A percentile compares a stretch with the other conserved stretches of the same genome.
phyloP scores from a whole-genome alignment of 257 asterid genomes.

The Jaltomata sinuosa region DNA sequence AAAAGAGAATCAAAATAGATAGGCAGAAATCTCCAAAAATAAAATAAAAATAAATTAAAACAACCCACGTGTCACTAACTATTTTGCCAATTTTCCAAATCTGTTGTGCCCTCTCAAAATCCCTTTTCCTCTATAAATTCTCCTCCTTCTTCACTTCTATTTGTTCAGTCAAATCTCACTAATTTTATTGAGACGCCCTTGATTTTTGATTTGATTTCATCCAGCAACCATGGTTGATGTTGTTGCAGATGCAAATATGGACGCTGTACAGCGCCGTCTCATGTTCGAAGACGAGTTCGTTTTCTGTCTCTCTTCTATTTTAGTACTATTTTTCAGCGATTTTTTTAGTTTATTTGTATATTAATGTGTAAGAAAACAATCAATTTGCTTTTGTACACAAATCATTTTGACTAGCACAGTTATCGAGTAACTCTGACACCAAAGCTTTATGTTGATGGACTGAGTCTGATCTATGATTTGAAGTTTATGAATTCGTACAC shows the following conservation, averaged over 20 bases:
- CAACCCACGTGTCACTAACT: neutral
- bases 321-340: too few species aligned
- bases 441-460: too few species aligned
- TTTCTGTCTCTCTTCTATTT: neutral
- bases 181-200: neutral
- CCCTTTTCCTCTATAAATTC: neutral
- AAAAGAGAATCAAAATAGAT: too few species aligned
- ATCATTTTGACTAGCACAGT: neutral
- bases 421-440: too few species aligned
- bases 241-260: constrained; percentile 65
- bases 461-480: neutral
- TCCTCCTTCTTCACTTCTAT: neutral
- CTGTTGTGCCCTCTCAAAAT: too few species aligned
- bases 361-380: neutral
- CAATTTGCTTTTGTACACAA: neutral
- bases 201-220: neutral
- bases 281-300: constrained; percentile 95
- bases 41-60: neutral
- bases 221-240: constrained; percentile 51
- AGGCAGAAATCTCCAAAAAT: too few species aligned
- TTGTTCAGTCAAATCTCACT: neutral
- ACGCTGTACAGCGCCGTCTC: constrained; percentile 91
- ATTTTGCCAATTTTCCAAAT: neutral
- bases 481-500: neutral
- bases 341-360: neutral